Evolutionary conservation across 768 basidiomycete genomes (phyloP).

Genomic region (Trametes cinnabarina): DNA sequence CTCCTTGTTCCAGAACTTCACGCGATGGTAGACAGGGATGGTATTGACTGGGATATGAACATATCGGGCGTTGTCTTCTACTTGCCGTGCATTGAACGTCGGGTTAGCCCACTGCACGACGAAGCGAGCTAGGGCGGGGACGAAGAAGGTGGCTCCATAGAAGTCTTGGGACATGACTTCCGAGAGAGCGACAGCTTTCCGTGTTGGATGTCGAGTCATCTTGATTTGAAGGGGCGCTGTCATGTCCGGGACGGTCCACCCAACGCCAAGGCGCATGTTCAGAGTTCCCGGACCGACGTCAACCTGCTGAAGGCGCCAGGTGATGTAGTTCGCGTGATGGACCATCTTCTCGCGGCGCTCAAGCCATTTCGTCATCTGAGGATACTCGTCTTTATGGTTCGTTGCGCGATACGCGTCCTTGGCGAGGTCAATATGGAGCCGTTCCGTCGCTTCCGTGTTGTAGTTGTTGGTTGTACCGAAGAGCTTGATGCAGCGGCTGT

Average conservation of each 20-base stretch:
- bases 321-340: conserved; percentile 33
- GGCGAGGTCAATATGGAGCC: conserved; percentile 6
- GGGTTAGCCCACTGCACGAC: neutral
- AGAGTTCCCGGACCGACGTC: neutral
- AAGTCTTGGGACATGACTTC: neutral
- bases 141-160: conserved; percentile 1
- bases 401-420: too few relatives aligned
- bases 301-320: neutral
- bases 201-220: neutral
- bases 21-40: conserved; percentile 34
- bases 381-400: conserved; percentile 19
- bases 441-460: conserved; percentile 12
- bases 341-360: conserved; percentile 17
- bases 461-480: conserved; percentile 8
- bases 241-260: neutral
- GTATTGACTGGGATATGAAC: conserved; percentile 21
- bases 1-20: conserved; percentile 30
- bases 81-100: neutral
- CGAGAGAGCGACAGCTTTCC: neutral
- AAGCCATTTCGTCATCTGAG: conserved; percentile 15
- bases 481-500: conserved; percentile 1
- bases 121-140: conserved; percentile 10
- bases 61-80: neutral
- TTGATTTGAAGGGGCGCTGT: neutral
- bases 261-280: too few relatives aligned